These are phyloP conservation scores for Leptodontidium sp. DNA, from an alignment of 2,329 filamentous ascomycete species.

Conservation along the genomic window DNA sequence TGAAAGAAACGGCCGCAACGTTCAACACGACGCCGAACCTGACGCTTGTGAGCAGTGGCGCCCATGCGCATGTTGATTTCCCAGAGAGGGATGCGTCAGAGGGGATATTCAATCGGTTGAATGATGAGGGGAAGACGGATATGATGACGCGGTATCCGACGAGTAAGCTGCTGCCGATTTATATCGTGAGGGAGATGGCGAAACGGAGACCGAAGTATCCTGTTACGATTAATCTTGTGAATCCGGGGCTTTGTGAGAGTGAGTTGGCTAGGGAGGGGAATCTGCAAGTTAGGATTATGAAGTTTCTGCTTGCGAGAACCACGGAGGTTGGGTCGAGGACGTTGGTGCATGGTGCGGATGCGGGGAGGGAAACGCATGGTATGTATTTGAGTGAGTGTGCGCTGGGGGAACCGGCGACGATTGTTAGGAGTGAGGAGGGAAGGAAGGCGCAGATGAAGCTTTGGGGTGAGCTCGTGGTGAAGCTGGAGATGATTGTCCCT, in stretches of 20 bases:
- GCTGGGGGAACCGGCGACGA: slow-evolving; percentile 26
- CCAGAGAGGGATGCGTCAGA: slow-evolving; percentile 23
- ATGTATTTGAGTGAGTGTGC: slow-evolving; percentile 33
- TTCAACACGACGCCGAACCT: slow-evolving; percentile 25
- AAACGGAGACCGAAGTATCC: slow-evolving; percentile 38
- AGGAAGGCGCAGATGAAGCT: slow-evolving; percentile 29
- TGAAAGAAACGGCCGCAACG: slow-evolving; percentile 35
- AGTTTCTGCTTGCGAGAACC: slow-evolving; percentile 38
- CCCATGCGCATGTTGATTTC: slow-evolving; percentile 29
- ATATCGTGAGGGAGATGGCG: slow-evolving; percentile 1
- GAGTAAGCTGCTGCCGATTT: slow-evolving; percentile 23
- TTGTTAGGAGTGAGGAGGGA: slow-evolving; percentile 29
- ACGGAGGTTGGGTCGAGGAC: slow-evolving; percentile 47
- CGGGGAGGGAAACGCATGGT: slow-evolving; percentile 43
- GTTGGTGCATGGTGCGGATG: slow-evolving; percentile 44
- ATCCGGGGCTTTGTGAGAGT: slow-evolving; percentile 36
- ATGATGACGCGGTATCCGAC: slow-evolving; percentile 26
- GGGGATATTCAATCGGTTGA: slow-evolving; percentile 35
- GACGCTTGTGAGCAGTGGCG: slow-evolving; percentile 28
- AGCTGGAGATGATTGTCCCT: slow-evolving; percentile 28
- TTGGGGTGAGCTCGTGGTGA: slow-evolving; percentile 36
- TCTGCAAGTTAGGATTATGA: slow-evolving; percentile 36
- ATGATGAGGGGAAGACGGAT: slow-evolving; percentile 30
- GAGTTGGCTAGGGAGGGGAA: slow-evolving; percentile 44
- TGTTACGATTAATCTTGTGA: slow-evolving; percentile 44